Evolutionary conservation across 2,329 filamentous ascomycete species (phyloP).

Genomic region (Hypoxylon sp.): DNA sequence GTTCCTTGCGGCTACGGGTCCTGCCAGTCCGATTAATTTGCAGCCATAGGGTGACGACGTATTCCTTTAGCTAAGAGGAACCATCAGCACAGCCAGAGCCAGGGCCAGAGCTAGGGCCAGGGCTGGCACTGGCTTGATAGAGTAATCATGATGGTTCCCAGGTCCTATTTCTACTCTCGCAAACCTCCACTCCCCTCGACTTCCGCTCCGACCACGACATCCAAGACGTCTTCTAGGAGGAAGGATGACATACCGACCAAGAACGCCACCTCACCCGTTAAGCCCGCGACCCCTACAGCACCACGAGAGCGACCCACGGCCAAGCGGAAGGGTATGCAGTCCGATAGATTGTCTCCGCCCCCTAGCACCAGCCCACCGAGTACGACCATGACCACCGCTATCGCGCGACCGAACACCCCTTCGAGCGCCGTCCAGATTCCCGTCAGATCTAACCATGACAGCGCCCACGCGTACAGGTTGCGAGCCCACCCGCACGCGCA

Average conservation of each 20-base stretch:
- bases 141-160: conserved; percentile 51
- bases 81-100: conserved; percentile 28
- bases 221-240: conserved; percentile 32
- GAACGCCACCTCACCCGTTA: conserved; percentile 30
- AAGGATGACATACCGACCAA: conserved; percentile 44
- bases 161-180: conserved; percentile 50
- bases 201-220: conserved; percentile 29
- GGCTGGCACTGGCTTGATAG: too few relatives aligned
- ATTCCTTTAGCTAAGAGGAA: conserved; percentile 36
- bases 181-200: conserved; percentile 39
- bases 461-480: conserved; percentile 45
- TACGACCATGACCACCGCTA: conserved; percentile 43
- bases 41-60: conserved; percentile 30
- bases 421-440: conserved; percentile 66
- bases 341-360: conserved; percentile 38
- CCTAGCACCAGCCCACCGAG: conserved; percentile 40
- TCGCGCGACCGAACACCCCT: conserved; percentile 49
- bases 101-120: conserved; percentile 14
- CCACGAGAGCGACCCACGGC: conserved; percentile 37
- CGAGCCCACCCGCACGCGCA: conserved; percentile 49
- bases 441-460: conserved; percentile 51
- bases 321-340: conserved; percentile 40
- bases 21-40: conserved; percentile 27
- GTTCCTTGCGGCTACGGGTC: conserved; percentile 24
- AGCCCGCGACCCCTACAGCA: conserved; percentile 34